Evolutionary conservation across 768 basidiomycete species (phyloP), one percentile per base, ranked within the genome.

Genomic region (Boletus sensibilis): DNA sequence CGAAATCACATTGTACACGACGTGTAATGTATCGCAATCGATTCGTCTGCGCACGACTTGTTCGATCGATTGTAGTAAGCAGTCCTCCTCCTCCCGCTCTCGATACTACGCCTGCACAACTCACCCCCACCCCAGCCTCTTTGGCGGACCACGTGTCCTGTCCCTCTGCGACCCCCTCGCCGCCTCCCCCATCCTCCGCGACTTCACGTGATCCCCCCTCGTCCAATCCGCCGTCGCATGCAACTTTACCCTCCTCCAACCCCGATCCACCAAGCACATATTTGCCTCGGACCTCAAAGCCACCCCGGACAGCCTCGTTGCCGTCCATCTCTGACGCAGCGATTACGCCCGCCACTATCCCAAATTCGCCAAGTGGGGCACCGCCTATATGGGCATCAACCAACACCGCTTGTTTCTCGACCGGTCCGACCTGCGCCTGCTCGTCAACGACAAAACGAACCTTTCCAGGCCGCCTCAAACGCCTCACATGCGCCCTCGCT

Each of bases 301-400:
- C 38, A 68, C 71, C 11, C 69, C 82, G 25, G 61, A 69, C 2
- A 79, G 78, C 2, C 72, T 84, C 7, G 64, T 86, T 12, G 84
- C 84, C 1, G 53, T 85, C 8, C 84, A 85, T 50, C 73, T 85
- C 39, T 77, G 84, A 0, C 73, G 82, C 2, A 84, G 85, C 6
- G 85, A 86, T 56, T 86, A 80, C 62, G 75, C 79, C 41, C 78
- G 84, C 0, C 84, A 85, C 60, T 85, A 84, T 58, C 72, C 73
- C 2, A 78, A 80, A 35, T 75, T 85, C 35, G 75, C 77, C 1
- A 56, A 66, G 5, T 81, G 79, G 80, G 64, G 68, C 41, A 60
- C 76, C 0, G 54, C 60, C 1, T 85, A 78, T 63, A 80, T 80
- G 72, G 82, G 82, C 12, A 71, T 83, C 35, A 82, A 81, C 62